Conservation (phyloP, 768 basidiomycete species). For the Xerocomus brunneocitrinus region DNA sequence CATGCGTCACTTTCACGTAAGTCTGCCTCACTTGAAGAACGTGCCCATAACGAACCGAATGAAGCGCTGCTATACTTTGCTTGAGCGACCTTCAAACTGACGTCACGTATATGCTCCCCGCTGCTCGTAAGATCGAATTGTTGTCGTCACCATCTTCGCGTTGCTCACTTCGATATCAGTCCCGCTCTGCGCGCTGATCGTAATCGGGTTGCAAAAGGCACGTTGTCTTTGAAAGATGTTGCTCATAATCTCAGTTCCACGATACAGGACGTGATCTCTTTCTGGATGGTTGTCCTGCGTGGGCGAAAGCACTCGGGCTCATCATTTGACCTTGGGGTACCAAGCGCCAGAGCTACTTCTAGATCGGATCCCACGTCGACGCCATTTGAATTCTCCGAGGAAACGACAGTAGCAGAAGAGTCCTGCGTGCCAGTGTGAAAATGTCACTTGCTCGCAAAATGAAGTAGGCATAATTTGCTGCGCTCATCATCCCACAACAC, state of each 20-base stretch:
- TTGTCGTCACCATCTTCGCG: not conserved
- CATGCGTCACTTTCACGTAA: conserved; percentile 41
- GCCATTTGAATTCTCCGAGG: not conserved
- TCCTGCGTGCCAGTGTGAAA: conserved; percentile 10
- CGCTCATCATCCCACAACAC: conserved; percentile 1
- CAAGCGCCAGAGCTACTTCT: conserved; percentile 21
- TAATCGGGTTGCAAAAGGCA: conserved; percentile 51
- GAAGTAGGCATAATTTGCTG: conserved; percentile 2
- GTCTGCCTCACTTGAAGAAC: conserved; percentile 8
- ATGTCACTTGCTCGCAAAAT: not conserved
- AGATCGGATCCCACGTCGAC: conserved; percentile 11
- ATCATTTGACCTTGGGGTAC: conserved; percentile 15
- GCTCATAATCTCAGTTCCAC: not conserved
- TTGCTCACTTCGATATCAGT: conserved; percentile 32
- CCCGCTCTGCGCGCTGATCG: conserved; percentile 43
- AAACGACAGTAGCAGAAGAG: not conserved
- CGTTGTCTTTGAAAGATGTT: not conserved
- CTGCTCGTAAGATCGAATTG: conserved; percentile 37
- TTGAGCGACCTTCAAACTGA: conserved; percentile 24
- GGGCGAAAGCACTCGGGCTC: conserved; percentile 7
- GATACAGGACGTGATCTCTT: conserved; percentile 36
- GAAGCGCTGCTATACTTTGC: conserved; percentile 38
- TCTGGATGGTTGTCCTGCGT: conserved; percentile 26
- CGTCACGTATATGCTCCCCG: conserved; percentile 47
- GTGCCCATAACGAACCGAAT: not conserved